A percentile compares a stretch with the other conserved stretches of the same genome.
These are phyloP conservation scores for Lipomyces japonicus DNA, from an alignment of 805 yeast species.

Conservation along the genomic window DNA sequence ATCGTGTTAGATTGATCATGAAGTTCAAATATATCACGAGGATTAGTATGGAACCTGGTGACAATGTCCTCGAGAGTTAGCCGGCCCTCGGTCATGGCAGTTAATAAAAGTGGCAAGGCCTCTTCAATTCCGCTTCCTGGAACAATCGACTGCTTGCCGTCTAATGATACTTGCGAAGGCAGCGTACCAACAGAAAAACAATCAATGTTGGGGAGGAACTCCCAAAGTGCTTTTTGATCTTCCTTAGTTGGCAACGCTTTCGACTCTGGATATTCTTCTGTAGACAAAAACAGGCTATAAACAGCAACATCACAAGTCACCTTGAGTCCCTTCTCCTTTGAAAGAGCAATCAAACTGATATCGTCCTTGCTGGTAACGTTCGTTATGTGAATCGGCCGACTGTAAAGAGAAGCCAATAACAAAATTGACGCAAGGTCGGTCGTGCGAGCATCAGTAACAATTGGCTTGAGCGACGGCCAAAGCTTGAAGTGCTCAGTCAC, in stretches of 20 bases:
- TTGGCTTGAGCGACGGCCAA: constrained; percentile 83
- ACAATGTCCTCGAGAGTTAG: constrained; percentile 71
- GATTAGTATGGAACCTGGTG: constrained; percentile 71
- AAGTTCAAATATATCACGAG: constrained; percentile 75
- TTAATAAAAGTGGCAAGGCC: constrained; percentile 73
- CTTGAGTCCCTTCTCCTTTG: constrained; percentile 72
- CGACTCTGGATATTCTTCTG: constrained; percentile 65
- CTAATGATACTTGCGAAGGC: constrained; percentile 69
- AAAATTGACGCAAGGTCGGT: constrained; percentile 91
- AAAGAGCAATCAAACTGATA: constrained; percentile 75
- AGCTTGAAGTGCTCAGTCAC: constrained; percentile 73
- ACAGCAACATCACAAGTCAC: constrained; percentile 90
- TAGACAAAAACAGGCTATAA: constrained; percentile 67
- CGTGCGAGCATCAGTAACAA: constrained; percentile 86
- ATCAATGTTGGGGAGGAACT: constrained; percentile 65
- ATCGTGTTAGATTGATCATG: constrained; percentile 68
- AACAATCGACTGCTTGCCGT: constrained; percentile 54
- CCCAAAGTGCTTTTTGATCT: constrained; percentile 84
- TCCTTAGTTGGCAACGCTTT: constrained; percentile 70
- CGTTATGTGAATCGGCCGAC: constrained; percentile 81
- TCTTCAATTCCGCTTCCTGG: constrained; percentile 79
- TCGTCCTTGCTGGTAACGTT: constrained; percentile 80
- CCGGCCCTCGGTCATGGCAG: constrained; percentile 71
- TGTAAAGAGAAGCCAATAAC: constrained; percentile 82
- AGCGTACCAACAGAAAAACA: constrained; percentile 80